Base-by-base conservation (phyloP, 176 grass and related monocot genomes). In the Eleusine coracana region DNA sequence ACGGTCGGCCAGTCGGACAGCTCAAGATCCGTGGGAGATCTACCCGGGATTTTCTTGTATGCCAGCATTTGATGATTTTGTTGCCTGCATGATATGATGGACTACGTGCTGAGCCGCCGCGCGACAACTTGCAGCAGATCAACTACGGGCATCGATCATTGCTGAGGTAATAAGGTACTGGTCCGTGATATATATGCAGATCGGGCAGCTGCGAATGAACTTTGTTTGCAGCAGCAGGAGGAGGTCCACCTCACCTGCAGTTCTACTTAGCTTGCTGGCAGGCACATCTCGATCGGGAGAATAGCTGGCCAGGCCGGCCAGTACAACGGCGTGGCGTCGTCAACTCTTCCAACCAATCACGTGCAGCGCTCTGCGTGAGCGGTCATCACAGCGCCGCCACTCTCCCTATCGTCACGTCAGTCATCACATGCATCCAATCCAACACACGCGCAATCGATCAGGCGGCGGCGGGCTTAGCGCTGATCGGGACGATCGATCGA, bases 281-380 rank as follows among this genome's bases (percentile, higher is more conserved):
- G 27, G 62, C 25, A 18, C 54, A 31, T 51, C 13, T 39, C 51
- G 5, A 70, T 59, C 38, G 44, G 17, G 5, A 63, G 59, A 2
- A 42, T 48, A 23, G 70, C 44, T 10, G 21, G 6, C 14, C 20
- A 48, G 78, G 70, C 44, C 6, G 21, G 6, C 14, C 20, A 48
- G 78, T 51, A 82, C 16, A n/a, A 52, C 34, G 16, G 25, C 25
- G 58, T 37, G 66, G 79, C 66, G 44, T 29, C 76, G 74, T 88
- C 80, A 88, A 83, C 80, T 18, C 44, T 31, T 72, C 20, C 17
- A 10, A n/a, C 67, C 86, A 83, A 83, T 88, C 67, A 37, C 45
- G 36, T 71, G 73, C 34, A 1, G 10, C 42, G 59, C 59, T 12
- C 6, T 23, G 4, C 10, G 31, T 34, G 56, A 61, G 36, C 60